Base-by-base conservation (phyloP, 106 monocot genomes). In the Dioscorea dumetorum region DNA sequence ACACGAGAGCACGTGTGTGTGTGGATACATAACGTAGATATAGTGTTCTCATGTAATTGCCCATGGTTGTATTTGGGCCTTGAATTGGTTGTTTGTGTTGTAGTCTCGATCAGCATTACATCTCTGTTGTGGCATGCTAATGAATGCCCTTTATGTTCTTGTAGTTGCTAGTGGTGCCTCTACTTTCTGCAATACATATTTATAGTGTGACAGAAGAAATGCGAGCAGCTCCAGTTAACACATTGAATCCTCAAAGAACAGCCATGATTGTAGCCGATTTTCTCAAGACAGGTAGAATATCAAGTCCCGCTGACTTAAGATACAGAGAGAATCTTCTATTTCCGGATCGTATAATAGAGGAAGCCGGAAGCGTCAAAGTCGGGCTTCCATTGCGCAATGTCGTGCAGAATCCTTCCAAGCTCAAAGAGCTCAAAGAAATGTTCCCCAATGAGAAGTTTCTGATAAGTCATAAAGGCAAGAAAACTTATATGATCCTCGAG, bases 231-330 rank as follows among this genome's bases (percentile, higher is more conserved):
- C 95, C 91, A 13, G 86, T 97, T 17, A 97, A 97, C 78, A 89
- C 91, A 57, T 73, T 92, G 60, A 92, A 97, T 71, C 87, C 95
- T n/a, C 91, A 97, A 60, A 67, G 95, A 50, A 89, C 91, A 17
- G 95, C 88, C 62, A 87, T 97, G 95, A 79, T 97, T 50, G 73
- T 97, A 24, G 91, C 88, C 15, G 88, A 92, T 77, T 97, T 88
- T 69, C 4, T 89, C 16, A 81, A 86, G 80, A 81, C 48, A 12
- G 92, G 97, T 50, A 78, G 61, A 57, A 72, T 87, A 65, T 86
- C 92, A 0, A 77, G 87, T 69, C 97, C 97, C 11, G 92, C 81
- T 24, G 88, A 97, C 60, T 62, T 97, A 50, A 71, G 97, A 58
- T 97, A 97, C 69, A 67, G 67, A 24, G 97, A 97, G 58, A 72